A percentile compares a stretch with the other conserved stretches of the same genome.
Evolutionary conservation across 2,329 filamentous ascomycete genomes (phyloP).

Genomic region (Coniella lustricola): DNA sequence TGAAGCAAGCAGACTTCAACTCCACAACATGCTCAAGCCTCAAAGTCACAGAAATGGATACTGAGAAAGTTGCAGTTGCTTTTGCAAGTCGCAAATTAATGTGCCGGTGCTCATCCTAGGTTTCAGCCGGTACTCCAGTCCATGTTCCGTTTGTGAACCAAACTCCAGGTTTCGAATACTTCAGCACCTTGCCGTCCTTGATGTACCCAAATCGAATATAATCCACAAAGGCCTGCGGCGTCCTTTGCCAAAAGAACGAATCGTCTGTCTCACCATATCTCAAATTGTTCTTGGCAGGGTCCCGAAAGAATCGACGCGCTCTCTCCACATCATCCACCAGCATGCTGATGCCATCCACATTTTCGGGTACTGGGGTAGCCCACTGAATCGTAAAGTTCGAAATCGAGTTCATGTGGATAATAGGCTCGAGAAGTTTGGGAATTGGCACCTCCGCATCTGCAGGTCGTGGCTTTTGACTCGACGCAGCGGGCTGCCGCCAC

Average conservation of each 20-base stretch:
- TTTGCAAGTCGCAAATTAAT: no score
- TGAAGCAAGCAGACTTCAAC: no score
- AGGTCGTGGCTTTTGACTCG: background rate
- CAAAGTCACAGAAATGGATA: no score
- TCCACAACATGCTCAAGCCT: no score
- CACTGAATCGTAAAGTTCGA: constrained; percentile 81
- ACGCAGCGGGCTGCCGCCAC: background rate
- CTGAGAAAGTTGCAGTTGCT: no score
- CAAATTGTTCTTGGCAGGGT: constrained; percentile 1
- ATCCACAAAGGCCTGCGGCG: constrained; percentile 18
- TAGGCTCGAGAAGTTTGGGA: constrained; percentile 11
- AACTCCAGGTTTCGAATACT: constrained; percentile 12
- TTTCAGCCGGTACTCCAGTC: constrained; percentile 9
- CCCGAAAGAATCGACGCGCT: constrained; percentile 58
- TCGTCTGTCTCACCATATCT: background rate
- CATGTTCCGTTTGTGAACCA: constrained; percentile 17
- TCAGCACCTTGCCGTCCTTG: constrained; percentile 9
- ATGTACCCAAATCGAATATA: constrained; percentile 18
- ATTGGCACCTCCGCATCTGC: background rate
- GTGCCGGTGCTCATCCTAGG: background rate
- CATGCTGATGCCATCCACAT: constrained; percentile 69
- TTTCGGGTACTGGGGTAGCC: constrained; percentile 37
- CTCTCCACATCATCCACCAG: constrained; percentile 82
- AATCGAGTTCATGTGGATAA: constrained; percentile 59
- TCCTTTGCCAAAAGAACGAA: constrained; percentile 14